Conservation (phyloP, 1,139 yeast species). For the Eremothecium coryli region DNA sequence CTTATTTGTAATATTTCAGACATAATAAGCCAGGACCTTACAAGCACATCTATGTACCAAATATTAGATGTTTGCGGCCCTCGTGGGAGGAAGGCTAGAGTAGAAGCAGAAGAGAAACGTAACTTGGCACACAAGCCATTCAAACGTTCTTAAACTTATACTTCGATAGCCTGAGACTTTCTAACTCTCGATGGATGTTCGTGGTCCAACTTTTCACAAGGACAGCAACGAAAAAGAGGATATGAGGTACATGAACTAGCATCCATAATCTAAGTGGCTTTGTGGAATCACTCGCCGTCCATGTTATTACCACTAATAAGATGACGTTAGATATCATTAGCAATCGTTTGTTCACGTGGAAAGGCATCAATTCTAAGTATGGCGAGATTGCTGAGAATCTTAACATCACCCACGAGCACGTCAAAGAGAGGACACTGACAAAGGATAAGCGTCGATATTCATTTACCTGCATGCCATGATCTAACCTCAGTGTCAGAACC, state of each 20-base stretch:
- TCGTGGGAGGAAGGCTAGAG: slow-evolving; percentile 2
- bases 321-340: slow-evolving; percentile 19
- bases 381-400: slow-evolving; percentile 22
- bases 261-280: slow-evolving; percentile 6
- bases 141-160: slow-evolving; percentile 28
- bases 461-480: slow-evolving; percentile 8
- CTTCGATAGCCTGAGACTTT: slow-evolving; percentile 15
- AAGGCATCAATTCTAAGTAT: slow-evolving; percentile 13
- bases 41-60: slow-evolving; percentile 20
- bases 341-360: slow-evolving; percentile 15
- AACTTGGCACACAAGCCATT: neutral
- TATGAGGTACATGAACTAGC: slow-evolving; percentile 21
- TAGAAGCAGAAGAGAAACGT: slow-evolving; percentile 1
- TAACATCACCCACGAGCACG: slow-evolving; percentile 22
- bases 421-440: slow-evolving; percentile 22
- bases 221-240: slow-evolving; percentile 18
- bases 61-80: slow-evolving; percentile 5
- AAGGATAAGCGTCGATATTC: slow-evolving; percentile 10
- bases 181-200: slow-evolving; percentile 20
- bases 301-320: slow-evolving; percentile 17
- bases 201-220: slow-evolving; percentile 18
- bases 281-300: slow-evolving; percentile 13
- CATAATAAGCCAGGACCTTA: slow-evolving; percentile 18
- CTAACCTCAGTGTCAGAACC: slow-evolving; percentile 14
- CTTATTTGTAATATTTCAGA: slow-evolving; percentile 18